phyloP scores from a whole-genome alignment of 2,329 filamentous ascomycete genomes.

The Gremmenia infestans region DNA sequence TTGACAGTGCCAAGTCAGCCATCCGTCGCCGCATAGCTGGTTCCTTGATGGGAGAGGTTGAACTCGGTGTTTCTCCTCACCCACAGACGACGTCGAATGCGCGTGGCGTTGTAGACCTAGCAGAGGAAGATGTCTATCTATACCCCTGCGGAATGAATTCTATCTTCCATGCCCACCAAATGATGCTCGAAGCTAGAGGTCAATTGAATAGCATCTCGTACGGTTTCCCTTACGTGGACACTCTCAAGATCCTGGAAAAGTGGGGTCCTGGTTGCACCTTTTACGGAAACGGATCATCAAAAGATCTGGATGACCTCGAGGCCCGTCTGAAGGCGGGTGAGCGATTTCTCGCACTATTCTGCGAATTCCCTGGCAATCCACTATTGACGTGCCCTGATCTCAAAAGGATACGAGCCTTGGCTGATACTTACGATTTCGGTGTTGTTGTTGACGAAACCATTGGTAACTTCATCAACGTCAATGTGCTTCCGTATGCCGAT shows the following conservation, averaged over 20 bases:
- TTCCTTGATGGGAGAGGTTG: constrained; percentile 68
- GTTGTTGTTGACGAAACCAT: constrained; percentile 95
- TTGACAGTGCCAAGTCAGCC: constrained; percentile 77
- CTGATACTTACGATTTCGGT: constrained; percentile 79
- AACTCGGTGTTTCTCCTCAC: constrained; percentile 53
- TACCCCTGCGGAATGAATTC: constrained; percentile 91
- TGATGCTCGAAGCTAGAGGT: constrained; percentile 60
- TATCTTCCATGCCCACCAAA: constrained; percentile 83
- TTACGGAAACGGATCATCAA: constrained; percentile 73
- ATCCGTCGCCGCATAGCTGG: constrained; percentile 86
- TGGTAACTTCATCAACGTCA: constrained; percentile 92
- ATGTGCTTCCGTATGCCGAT: constrained; percentile 84
- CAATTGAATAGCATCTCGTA: constrained; percentile 76
- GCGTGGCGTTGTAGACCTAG: constrained; percentile 59
- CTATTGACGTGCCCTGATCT: constrained; percentile 82
- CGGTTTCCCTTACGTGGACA: constrained; percentile 97
- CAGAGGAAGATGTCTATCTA: constrained; percentile 83
- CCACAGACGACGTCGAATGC: constrained; percentile 45
- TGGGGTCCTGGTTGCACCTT: constrained; percentile 87
- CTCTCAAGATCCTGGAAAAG: constrained; percentile 89
- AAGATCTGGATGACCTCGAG: constrained; percentile 82
- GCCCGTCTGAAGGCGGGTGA: constrained; percentile 64
- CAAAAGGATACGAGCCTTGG: constrained; percentile 70
- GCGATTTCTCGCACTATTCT: constrained; percentile 77
- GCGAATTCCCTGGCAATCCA: constrained; percentile 93